Evolutionary conservation across 495 filamentous ascomycete genomes (phyloP), one percentile per base, ranked within the genome.

Genomic region (Penicillium crystallinum): DNA sequence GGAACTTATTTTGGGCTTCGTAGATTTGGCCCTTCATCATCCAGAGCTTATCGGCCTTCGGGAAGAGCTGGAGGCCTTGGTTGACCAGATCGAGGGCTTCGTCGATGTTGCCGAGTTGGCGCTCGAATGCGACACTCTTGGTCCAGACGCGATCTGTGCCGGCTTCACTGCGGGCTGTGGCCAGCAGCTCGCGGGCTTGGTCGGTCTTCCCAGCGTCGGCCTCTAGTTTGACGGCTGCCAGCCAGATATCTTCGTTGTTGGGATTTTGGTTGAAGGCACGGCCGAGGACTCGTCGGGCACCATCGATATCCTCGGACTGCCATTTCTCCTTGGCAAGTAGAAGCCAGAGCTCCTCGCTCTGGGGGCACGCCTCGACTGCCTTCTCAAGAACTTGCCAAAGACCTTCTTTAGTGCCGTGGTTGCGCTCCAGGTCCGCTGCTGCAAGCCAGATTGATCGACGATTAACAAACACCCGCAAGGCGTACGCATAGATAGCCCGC

Each of bases 21-120:
- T 97, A 99, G 54, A 97, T 89, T 58, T 99, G 93, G 4, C 95
- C 93, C 71, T 97, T 99, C 76, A 96, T 89, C 89, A 96, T 96
- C 85, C 90, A 96, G 10, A 99, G 80, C 66, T 97, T 97, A 47
- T 89, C 83, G 2, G 86, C 81, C 41, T 82, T 81, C 10, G 95
- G 92, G 69, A 93, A 97, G n/a, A 89, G 74, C 48, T 90, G 85
- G 0, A 99, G 77, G 23, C 85, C 95, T 62, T 96, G 82, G 58
- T 86, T 89, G 54, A 90, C 90, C 6, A 97, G 82, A 56, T 95
- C 84, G 3, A 99, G 76, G 0, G 92, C 88, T 0, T 83, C 84
- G 31, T 93, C 86, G 35, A 77, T 76, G 56, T 93, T 85, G 31
- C 86, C 86, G 12, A 89, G 75, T 60, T 91, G 87, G 3, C 93